A percentile compares a stretch with the other conserved stretches of the same genome.
These are phyloP conservation scores for Xylariaceae sp. DNA, from an alignment of 2,329 filamentous ascomycete species.

Conservation along the genomic window DNA sequence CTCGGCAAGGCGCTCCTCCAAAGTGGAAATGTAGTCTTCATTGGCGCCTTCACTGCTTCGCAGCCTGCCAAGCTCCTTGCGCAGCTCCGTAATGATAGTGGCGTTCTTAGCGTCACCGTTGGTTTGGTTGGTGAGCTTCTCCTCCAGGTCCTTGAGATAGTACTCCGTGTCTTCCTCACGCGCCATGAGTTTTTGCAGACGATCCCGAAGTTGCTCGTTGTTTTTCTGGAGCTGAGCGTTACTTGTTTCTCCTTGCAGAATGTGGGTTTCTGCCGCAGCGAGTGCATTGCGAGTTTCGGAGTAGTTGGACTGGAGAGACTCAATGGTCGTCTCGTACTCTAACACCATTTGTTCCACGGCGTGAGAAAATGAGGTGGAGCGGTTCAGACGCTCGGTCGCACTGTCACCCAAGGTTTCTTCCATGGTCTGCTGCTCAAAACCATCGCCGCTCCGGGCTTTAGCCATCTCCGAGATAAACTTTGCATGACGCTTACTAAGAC, in stretches of 20 bases:
- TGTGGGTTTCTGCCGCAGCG: conserved; percentile 75
- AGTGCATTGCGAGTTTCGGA: conserved; percentile 82
- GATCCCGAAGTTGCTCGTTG: conserved; percentile 81
- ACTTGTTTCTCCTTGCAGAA: conserved; percentile 91
- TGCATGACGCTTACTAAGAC: conserved; percentile 89
- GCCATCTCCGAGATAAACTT: conserved; percentile 92
- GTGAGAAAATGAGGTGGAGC: conserved; percentile 92
- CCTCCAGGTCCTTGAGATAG: conserved; percentile 88
- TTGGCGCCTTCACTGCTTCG: conserved; percentile 86
- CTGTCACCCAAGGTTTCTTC: conserved; percentile 68
- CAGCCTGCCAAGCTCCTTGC: conserved; percentile 83
- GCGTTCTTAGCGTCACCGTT: conserved; percentile 91
- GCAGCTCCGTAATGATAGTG: conserved; percentile 77
- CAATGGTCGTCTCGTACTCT: conserved; percentile 98
- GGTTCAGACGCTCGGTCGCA: conserved; percentile 82
- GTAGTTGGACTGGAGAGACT: conserved; percentile 84
- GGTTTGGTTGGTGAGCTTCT: conserved; percentile 83
- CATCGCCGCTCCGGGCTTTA: conserved; percentile 70
- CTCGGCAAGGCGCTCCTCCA: conserved; percentile 92
- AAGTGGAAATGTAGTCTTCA: conserved; percentile 94
- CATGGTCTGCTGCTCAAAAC: conserved; percentile 53
- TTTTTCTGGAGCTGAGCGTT: conserved; percentile 91
- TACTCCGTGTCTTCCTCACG: conserved; percentile 87
- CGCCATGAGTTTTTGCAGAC: conserved; percentile 89
- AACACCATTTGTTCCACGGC: conserved; percentile 94